These are phyloP conservation scores for Eucalyptus paniculata DNA, from an alignment of 345 rosid species.

Conservation along the genomic window DNA sequence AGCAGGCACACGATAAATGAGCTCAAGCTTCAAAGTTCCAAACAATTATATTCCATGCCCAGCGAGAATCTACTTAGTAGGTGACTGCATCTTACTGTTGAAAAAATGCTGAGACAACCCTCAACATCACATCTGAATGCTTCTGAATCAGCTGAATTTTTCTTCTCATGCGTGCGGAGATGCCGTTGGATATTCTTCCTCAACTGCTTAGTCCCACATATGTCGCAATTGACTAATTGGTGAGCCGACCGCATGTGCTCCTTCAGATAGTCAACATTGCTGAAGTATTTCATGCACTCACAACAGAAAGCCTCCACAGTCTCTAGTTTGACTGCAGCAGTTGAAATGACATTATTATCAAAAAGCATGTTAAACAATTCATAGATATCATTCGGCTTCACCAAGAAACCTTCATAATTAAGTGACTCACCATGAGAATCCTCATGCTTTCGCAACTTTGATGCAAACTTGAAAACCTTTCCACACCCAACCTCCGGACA, in stretches of 20 bases:
- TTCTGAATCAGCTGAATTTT: slow-evolving; percentile 8
- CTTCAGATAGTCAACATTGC: slow-evolving; percentile 53
- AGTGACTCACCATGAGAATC: slow-evolving; percentile 57
- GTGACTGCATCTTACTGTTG: slow-evolving; percentile 30
- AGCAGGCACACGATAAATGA: not conserved
- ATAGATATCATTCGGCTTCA: not conserved
- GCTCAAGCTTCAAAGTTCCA: slow-evolving; percentile 25
- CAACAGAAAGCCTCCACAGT: slow-evolving; percentile 66
- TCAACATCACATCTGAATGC: slow-evolving; percentile 41
- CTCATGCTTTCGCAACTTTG: slow-evolving; percentile 52
- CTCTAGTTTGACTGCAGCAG: slow-evolving; percentile 54
- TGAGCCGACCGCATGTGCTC: slow-evolving; percentile 63
- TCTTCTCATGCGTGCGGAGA: slow-evolving; percentile 39
- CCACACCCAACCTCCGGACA: slow-evolving; percentile 79
- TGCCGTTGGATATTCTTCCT: slow-evolving; percentile 80
- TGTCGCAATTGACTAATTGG: slow-evolving; percentile 36
- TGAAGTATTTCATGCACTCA: slow-evolving; percentile 75
- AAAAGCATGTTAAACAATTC: not conserved
- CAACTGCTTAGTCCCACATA: slow-evolving; percentile 55
- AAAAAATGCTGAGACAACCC: slow-evolving; percentile 53
- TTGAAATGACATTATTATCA: not conserved
- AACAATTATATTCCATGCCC: not conserved
- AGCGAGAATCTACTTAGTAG: slow-evolving; percentile 14
- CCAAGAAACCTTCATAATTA: not conserved
- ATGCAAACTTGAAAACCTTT: slow-evolving; percentile 54